Percentiles rank a stretch among this genome's conserved stretches.
These are phyloP conservation scores for Sporisorium graminicola DNA, from an alignment of 1,284 basidiomycete species.

Conservation along the genomic window DNA sequence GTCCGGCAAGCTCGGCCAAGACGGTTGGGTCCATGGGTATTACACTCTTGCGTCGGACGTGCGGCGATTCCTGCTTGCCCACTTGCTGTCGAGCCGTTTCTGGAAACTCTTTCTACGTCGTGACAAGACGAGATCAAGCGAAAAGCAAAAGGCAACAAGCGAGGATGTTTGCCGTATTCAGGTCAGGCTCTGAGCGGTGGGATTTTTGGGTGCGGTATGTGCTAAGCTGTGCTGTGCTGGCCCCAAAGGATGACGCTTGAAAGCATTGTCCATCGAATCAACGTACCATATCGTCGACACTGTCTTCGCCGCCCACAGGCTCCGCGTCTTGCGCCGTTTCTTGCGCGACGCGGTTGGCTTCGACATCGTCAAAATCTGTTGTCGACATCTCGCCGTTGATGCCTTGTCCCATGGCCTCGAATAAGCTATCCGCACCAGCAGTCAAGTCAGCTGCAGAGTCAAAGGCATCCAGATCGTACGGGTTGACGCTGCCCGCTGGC, in stretches of 20 bases:
- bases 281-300: conserved; percentile 57
- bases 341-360: conserved; percentile 43
- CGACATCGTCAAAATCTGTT: conserved; percentile 64
- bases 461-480: conserved; percentile 53
- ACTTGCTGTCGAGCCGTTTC: conserved; percentile 55
- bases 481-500: conserved; percentile 50
- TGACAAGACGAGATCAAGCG: not conserved
- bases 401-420: conserved; percentile 39
- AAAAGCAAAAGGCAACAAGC: not conserved
- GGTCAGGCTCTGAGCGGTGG: conserved; percentile 14
- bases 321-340: conserved; percentile 29
- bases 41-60: conserved; percentile 68
- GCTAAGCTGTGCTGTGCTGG: not conserved
- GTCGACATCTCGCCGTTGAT: conserved; percentile 60
- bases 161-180: not conserved
- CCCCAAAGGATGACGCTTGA: not conserved
- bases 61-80: conserved; percentile 52
- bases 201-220: not conserved
- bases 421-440: conserved; percentile 38
- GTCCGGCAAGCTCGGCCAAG: conserved; percentile 69
- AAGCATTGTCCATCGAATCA: conserved; percentile 4
- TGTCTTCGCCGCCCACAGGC: conserved; percentile 36
- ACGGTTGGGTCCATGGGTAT: conserved; percentile 70
- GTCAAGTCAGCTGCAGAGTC: conserved; percentile 51
- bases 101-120: conserved; percentile 50